Conservation (phyloP, 1,139 yeast species). For the Debaryomyces sp. region DNA sequence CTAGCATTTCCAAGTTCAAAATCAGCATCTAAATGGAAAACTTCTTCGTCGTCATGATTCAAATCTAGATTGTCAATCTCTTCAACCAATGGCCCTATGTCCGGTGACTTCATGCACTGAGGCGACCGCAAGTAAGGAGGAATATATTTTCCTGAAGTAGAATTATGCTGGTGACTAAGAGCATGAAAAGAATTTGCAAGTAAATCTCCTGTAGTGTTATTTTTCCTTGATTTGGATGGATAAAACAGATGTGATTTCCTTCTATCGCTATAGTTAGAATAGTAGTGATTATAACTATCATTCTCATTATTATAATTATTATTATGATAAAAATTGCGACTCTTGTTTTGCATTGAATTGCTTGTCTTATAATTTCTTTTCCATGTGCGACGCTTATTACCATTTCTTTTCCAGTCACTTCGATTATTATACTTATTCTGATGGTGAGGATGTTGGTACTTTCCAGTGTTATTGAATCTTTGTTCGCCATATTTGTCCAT, state of each 20-base stretch:
- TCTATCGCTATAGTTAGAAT: slow-evolving; percentile 9
- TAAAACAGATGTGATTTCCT: slow-evolving; percentile 37
- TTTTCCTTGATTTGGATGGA: slow-evolving; percentile 26
- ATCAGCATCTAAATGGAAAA: slow-evolving; percentile 50
- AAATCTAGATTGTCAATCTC: slow-evolving; percentile 40
- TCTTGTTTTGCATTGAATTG: slow-evolving; percentile 15
- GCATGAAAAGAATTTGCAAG: slow-evolving; percentile 10
- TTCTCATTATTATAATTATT: slow-evolving; percentile 17
- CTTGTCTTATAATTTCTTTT: slow-evolving; percentile 18
- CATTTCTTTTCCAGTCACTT: slow-evolving; percentile 38
- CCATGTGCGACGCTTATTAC: slow-evolving; percentile 35
- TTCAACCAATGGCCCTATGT: slow-evolving; percentile 39
- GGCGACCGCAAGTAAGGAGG: slow-evolving; percentile 53
- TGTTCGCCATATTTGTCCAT: slow-evolving; percentile 67
- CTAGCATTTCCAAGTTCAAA: slow-evolving; percentile 24
- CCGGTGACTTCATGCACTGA: slow-evolving; percentile 34
- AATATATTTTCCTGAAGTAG: slow-evolving; percentile 38
- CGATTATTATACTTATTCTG: slow-evolving; percentile 16
- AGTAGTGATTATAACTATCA: slow-evolving; percentile 16
- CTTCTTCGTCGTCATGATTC: slow-evolving; percentile 37
- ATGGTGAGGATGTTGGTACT: slow-evolving; percentile 13
- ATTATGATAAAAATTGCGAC: slow-evolving; percentile 8
- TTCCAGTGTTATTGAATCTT: slow-evolving; percentile 19
- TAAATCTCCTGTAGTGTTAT: not conserved
- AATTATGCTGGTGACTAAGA: slow-evolving; percentile 5